Evolutionary conservation across 768 basidiomycete species (phyloP).

Genomic region (Leccinum longicurvipes): DNA sequence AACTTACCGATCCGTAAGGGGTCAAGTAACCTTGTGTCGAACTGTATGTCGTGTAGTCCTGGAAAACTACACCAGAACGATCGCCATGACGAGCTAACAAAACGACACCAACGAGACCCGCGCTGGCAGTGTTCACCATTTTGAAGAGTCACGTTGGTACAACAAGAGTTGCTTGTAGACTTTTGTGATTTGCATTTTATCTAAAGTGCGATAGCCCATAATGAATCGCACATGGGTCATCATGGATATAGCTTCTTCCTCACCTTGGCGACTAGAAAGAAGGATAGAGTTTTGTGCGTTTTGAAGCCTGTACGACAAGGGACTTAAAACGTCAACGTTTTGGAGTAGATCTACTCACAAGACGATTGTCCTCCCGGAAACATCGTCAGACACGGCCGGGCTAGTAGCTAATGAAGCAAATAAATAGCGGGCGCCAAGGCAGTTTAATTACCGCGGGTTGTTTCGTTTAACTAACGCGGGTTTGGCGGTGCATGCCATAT

Average conservation of each 20-base stretch:
- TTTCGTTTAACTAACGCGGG: no score
- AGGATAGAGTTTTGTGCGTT: neutral
- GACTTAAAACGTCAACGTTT: neutral
- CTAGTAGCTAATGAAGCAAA: no score
- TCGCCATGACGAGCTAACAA: slow-evolving; percentile 77
- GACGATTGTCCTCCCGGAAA: no score
- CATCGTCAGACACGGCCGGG: no score
- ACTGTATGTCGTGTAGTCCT: slow-evolving; percentile 70
- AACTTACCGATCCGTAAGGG: slow-evolving; percentile 65
- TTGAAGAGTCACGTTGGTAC: neutral
- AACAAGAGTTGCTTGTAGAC: neutral
- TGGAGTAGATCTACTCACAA: no score
- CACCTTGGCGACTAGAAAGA: neutral
- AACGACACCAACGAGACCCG: slow-evolving; percentile 63
- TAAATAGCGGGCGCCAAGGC: neutral
- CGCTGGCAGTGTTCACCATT: slow-evolving; percentile 26
- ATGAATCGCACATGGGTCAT: neutral
- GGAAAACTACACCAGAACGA: slow-evolving; percentile 55
- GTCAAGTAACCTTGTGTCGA: slow-evolving; percentile 63
- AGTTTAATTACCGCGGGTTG: neutral
- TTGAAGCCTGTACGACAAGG: no score
- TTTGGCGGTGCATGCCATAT: no score
- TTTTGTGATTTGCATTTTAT: neutral
- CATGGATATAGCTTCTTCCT: neutral
- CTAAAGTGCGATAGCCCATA: neutral